Percentiles rank a stretch among this genome's conserved stretches.
phyloP scores from a whole-genome alignment of 1,284 basidiomycete species.

The Leccinum subspadiceum region DNA sequence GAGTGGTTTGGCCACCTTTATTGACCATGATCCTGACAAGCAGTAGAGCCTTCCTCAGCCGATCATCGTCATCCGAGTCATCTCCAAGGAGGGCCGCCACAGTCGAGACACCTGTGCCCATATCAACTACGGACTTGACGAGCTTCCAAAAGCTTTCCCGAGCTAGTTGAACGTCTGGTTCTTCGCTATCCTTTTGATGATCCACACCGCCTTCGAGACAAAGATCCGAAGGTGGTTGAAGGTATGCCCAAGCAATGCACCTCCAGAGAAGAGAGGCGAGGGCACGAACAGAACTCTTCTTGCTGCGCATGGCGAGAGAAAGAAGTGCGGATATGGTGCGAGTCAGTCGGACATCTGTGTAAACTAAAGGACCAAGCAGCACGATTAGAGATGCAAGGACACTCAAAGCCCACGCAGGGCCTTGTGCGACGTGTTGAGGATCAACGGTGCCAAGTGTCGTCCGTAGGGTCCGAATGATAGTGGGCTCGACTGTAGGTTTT shows the following conservation, averaged over 20 bases:
- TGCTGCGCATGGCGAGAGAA: conserved; percentile 53
- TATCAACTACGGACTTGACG: conserved; percentile 52
- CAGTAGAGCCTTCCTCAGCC: conserved; percentile 41
- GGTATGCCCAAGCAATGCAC: conserved; percentile 59
- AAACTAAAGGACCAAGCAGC: conserved; percentile 56
- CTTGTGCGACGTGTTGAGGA: conserved; percentile 59
- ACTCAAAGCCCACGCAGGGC: conserved; percentile 70
- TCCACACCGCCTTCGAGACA: conserved; percentile 37
- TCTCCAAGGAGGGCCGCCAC: conserved; percentile 53
- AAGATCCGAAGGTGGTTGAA: conserved; percentile 46
- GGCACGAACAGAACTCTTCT: conserved; percentile 58
- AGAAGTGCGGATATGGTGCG: conserved; percentile 51
- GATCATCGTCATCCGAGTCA: conserved; percentile 39
- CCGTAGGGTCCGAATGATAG: conserved; percentile 62
- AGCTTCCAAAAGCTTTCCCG: conserved; percentile 50
- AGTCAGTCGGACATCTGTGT: conserved; percentile 44
- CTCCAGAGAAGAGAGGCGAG: conserved; percentile 64
- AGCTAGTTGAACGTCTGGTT: conserved; percentile 29
- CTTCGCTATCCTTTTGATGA: conserved; percentile 34
- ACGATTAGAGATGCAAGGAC: conserved; percentile 62
- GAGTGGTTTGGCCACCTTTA: conserved; percentile 48
- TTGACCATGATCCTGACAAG: conserved; percentile 54
- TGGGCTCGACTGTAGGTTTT: conserved; percentile 38
- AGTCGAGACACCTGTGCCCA: conserved; percentile 57
- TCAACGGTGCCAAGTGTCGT: conserved; percentile 55